Evolutionary conservation across 1,284 basidiomycete species (phyloP), one percentile per base, ranked within the genome.

Genomic region (Leccinum pachyderme): DNA sequence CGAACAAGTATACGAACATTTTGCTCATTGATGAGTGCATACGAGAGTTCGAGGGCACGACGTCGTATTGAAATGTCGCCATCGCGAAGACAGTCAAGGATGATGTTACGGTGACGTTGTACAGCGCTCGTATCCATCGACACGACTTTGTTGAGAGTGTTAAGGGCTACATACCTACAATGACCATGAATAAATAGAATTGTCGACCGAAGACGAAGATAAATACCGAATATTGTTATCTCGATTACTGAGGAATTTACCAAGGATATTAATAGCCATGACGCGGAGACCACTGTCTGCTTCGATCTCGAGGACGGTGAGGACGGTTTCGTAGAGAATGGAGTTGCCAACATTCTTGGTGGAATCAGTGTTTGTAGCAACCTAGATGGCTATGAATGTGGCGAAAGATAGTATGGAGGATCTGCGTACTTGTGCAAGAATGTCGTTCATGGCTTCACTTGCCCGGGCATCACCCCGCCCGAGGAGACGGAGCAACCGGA

Each of bases 261-360:
- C 97, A 44, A 99, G 81, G 56, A 99, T 98, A 71, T 99, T 99
- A 76, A 99, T 99, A 0, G 97, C 97, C 97, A 99, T 98, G 52
- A 99, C 96, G 5, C 97, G 86, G 39, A 99, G 75, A 24, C 95
- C 94, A 55, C 86, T 91, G 71, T 99, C 97, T 7, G 97, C 96
- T 68, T 98, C 95, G 59, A 99, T 99, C 64, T 99, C 96, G 48
- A 99, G 81, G n/a, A 99, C 91, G 7, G 95, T 95, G 60, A 98
- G 80, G 2, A 99, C 97, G 0, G 96, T 96, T 75, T 99, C 97
- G 72, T 99, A 99, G 33, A 99, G 76, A 59, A 99, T 99, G 6
- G 95, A 88, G 73, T 99, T 99, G 56, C 97, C 97, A 61, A 99
- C 97, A 65, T 98, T 99, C 77, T 99, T 99, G 33, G 91, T 89